phyloP scores from a whole-genome alignment of 139 green algal species.

The Chlorokybus atmophyticus region DNA sequence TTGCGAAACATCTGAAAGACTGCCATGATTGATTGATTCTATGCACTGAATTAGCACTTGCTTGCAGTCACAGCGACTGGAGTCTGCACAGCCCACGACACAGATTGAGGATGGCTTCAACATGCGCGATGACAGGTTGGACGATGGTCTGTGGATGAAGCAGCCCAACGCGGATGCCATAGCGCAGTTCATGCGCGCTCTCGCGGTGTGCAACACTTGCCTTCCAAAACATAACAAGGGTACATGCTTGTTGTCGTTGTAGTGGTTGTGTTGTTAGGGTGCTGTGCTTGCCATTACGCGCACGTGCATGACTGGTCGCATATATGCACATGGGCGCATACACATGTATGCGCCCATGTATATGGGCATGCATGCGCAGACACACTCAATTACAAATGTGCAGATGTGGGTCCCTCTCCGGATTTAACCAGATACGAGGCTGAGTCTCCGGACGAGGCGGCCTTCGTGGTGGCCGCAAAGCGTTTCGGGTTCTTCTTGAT shows the following conservation, averaged over 20 bases:
- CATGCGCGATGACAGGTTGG: slow-evolving; percentile 17
- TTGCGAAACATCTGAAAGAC: not conserved
- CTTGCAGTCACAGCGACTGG: not conserved
- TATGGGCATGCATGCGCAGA: no score
- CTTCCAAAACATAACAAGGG: slow-evolving; percentile 5
- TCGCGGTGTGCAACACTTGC: slow-evolving; percentile 27
- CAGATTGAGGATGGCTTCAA: slow-evolving; percentile 9
- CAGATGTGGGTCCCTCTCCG: not conserved
- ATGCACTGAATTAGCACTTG: not conserved
- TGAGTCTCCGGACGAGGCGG: slow-evolving; percentile 86
- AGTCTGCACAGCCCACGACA: not conserved
- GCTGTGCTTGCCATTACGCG: not conserved
- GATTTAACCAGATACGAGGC: slow-evolving; percentile 25
- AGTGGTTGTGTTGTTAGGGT: not conserved
- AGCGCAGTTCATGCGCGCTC: slow-evolving; percentile 14
- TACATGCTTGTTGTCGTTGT: not conserved
- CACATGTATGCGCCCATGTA: no score
- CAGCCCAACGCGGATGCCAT: slow-evolving; percentile 10
- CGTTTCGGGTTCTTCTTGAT: slow-evolving; percentile 48
- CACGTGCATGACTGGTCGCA: not conserved
- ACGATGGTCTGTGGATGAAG: slow-evolving; percentile 46
- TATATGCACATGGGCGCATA: not conserved
- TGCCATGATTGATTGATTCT: not conserved
- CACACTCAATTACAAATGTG: not conserved
- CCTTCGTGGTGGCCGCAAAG: slow-evolving; percentile 81